These are phyloP conservation scores for Asterophora parasitica DNA, from an alignment of 768 basidiomycete species.

Conservation along the genomic window DNA sequence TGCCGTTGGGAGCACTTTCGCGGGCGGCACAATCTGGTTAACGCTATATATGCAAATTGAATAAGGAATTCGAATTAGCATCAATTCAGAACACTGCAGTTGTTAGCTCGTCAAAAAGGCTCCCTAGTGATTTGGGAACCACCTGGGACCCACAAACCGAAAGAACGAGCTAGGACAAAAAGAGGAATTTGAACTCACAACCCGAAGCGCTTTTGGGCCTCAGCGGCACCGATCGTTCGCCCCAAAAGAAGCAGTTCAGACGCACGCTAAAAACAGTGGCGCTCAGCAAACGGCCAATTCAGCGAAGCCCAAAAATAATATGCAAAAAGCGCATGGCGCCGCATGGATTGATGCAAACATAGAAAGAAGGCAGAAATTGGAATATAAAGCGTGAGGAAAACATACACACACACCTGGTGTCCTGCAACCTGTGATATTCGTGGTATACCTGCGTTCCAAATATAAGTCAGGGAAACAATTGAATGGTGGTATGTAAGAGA, in stretches of 20 bases:
- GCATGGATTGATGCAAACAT: too few species aligned
- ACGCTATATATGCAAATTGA: conserved; percentile 40
- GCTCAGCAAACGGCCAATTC: conserved; percentile 11
- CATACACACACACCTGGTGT: conserved; percentile 63
- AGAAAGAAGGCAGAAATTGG: too few species aligned
- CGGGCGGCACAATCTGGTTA: conserved; percentile 59
- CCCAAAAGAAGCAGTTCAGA: conserved; percentile 76
- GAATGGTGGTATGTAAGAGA: too few species aligned
- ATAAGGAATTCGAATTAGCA: not conserved
- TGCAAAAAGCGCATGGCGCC: too few species aligned
- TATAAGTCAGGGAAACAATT: not conserved
- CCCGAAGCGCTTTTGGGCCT: conserved; percentile 66
- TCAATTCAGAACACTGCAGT: too few species aligned
- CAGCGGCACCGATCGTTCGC: conserved; percentile 56
- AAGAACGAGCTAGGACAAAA: conserved; percentile 9
- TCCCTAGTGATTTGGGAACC: too few species aligned
- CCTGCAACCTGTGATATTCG: conserved; percentile 60
- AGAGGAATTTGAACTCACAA: conserved; percentile 49
- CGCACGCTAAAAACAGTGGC: conserved; percentile 44
- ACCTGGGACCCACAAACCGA: not conserved
- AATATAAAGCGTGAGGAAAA: too few species aligned
- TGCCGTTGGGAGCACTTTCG: conserved; percentile 55
- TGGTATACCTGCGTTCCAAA: conserved; percentile 51
- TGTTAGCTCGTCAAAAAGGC: too few species aligned
- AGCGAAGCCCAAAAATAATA: too few species aligned